Evolutionary conservation across 1,139 yeast genomes (phyloP), one percentile per base, ranked within the genome.

Genomic region (Protomyces pachydermus): DNA sequence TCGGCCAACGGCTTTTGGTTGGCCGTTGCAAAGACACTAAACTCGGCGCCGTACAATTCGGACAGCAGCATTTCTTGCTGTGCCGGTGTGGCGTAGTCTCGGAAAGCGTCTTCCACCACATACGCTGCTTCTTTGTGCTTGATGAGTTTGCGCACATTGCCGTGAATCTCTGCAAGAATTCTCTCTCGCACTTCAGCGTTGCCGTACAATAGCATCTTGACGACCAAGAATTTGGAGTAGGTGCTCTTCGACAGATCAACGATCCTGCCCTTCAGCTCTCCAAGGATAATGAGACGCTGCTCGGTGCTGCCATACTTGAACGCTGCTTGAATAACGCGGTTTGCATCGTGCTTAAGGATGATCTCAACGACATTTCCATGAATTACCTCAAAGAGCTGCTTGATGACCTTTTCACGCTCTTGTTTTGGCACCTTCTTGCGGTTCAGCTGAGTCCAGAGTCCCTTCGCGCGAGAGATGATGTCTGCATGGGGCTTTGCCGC

Each of bases 41-140:
- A 91, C 76, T 90, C 96, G n/a, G 96, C 83, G 64, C 98, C 98
- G 89, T 96, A 93, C 74, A 93, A 93, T 76, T 93, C 98, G 75
- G 95, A 84, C 69, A 93, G 84, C 86, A 93, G 91, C 76, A 90
- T 97, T 64, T 84, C 83, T 75, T 84, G 88, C 77, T 93, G 98
- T 68, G 86, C 89, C 53, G 87, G 82, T 35, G 91, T 84, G 3
- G 97, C 84, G 75, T 91, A 93, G 69, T 91, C 84, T 35, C 91
- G 89, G 74, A 81, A 93, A 71, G 91, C 81, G 79, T 93, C 98
- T 77, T 93, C 98, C 69, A 91, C 91, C 50, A 93, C 98, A 72
- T 93, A 91, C n/a, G 98, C 98, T 77, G 98, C 98, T 80, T 93
- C 98, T 77, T 87, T 87, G 77, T 93, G 98, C 80, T 95, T 86